phyloP scores from a whole-genome alignment of 2,329 filamentous ascomycete genomes.

The Didymella keratinophila region DNA sequence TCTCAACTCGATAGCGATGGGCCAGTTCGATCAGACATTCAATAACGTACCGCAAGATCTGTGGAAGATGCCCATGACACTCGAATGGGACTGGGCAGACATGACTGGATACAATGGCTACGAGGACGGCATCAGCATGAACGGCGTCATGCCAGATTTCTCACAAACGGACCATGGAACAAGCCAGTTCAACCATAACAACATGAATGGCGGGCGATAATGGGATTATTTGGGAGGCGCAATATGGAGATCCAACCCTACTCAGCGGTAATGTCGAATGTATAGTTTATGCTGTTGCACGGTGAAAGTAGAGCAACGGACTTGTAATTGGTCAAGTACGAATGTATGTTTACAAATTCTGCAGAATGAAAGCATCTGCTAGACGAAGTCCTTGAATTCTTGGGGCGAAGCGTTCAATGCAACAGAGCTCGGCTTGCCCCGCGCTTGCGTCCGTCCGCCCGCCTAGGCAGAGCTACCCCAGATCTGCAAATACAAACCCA shows the following conservation, averaged over 20 bases:
- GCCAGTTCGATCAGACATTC: constrained; percentile 79
- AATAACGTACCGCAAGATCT: constrained; percentile 80
- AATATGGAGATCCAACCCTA: background rate
- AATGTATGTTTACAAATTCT: constrained; percentile 8
- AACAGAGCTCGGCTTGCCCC: constrained; percentile 8
- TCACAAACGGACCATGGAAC: constrained; percentile 38
- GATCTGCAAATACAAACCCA: background rate
- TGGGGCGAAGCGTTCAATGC: background rate
- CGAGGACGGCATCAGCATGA: constrained; percentile 51
- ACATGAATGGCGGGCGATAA: constrained; percentile 43
- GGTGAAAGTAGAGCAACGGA: background rate
- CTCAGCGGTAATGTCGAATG: constrained; percentile 17
- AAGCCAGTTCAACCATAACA: constrained; percentile 45
- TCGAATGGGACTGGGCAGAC: constrained; percentile 85
- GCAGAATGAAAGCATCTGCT: background rate
- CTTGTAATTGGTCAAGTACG: background rate
- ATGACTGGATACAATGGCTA: constrained; percentile 50
- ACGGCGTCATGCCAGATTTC: constrained; percentile 48
- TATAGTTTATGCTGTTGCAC: constrained; percentile 12
- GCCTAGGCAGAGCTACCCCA: constrained; percentile 2
- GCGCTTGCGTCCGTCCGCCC: constrained; percentile 3
- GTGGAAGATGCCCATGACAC: constrained; percentile 94
- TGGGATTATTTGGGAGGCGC: background rate
- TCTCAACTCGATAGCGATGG: constrained; percentile 46
- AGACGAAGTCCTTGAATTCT: background rate